phyloP scores from a whole-genome alignment of 495 filamentous ascomycete genomes.

The Penicillium macrosclerotiorum region DNA sequence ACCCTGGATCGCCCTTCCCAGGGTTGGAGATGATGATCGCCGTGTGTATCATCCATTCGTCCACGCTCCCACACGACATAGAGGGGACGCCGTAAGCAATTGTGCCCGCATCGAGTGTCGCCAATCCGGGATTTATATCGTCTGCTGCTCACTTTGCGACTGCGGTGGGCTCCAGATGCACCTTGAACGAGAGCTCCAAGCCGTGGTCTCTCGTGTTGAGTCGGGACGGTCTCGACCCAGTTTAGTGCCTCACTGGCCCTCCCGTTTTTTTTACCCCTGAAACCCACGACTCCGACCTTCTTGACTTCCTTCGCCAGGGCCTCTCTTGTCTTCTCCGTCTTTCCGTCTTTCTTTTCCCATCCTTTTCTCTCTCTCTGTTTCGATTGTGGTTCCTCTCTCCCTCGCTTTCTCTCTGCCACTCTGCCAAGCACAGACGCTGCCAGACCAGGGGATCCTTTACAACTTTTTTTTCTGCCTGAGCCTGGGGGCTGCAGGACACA shows the following conservation, averaged over 20 bases:
- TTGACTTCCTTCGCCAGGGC: neutral
- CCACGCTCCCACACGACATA: constrained; percentile 1
- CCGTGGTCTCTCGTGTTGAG: neutral
- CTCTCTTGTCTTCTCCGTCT: neutral
- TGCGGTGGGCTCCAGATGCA: too few species aligned
- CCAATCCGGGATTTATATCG: too few species aligned
- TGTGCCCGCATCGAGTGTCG: too few species aligned
- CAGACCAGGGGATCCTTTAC: constrained; percentile 14
- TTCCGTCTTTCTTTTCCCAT: constrained; percentile 1
- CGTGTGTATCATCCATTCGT: constrained; percentile 23
- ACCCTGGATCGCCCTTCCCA: constrained; percentile 12
- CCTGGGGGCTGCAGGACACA: constrained; percentile 40
- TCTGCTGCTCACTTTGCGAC: too few species aligned
- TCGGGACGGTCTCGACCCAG: neutral
- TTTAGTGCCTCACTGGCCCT: neutral
- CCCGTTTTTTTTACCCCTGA: constrained; percentile 19
- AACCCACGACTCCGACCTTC: neutral
- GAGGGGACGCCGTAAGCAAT: too few species aligned
- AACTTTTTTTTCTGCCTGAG: constrained; percentile 17
- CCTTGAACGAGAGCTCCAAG: too few species aligned
- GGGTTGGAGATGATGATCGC: constrained; percentile 24
- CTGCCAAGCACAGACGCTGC: constrained; percentile 14
- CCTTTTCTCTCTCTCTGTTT: neutral
- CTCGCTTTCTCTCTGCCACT: neutral
- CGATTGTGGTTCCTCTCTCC: constrained; percentile 4